Conservation (phyloP, 208 protist species). For the Angomonas desouzai region DNA sequence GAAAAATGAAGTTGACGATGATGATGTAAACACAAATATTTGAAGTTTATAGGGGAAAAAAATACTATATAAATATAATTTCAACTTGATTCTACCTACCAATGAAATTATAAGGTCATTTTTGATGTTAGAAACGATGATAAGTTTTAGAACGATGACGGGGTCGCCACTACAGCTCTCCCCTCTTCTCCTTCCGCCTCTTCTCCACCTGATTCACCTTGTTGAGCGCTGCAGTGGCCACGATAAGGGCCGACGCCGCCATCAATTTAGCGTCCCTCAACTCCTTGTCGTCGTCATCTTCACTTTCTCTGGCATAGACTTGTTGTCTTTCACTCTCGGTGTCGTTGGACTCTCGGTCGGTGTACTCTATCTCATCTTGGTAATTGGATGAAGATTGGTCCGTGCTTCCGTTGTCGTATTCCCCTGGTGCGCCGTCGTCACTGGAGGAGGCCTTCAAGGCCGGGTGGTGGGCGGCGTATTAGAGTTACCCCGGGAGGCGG, state of each 20-base stretch:
- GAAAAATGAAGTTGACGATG: too few relatives aligned
- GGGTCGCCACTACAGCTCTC: background rate
- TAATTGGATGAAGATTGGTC: background rate
- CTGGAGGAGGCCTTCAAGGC: too few relatives aligned
- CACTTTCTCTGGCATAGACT: background rate
- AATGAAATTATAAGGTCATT: background rate
- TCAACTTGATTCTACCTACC: background rate
- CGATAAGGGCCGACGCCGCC: slow-evolving; percentile 19
- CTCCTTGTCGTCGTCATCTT: background rate
- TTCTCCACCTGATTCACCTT: slow-evolving; percentile 18
- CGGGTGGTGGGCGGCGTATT: too few relatives aligned
- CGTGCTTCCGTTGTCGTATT: background rate
- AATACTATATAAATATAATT: slow-evolving; percentile 8
- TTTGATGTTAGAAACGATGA: slow-evolving; percentile 2
- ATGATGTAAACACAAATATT: too few relatives aligned
- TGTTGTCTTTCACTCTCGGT: background rate
- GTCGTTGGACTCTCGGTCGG: background rate
- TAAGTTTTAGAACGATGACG: background rate
- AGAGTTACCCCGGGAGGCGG: too few relatives aligned
- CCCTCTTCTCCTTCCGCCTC: slow-evolving; percentile 6
- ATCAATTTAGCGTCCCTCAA: slow-evolving; percentile 17
- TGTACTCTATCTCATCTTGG: background rate
- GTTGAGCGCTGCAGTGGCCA: slow-evolving; percentile 19
- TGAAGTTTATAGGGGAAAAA: background rate
- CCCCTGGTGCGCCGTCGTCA: too few relatives aligned